These are phyloP conservation scores for Colletotrichum cordylinicola DNA, from an alignment of 2,329 filamentous ascomycete genomes.

Conservation along the genomic window DNA sequence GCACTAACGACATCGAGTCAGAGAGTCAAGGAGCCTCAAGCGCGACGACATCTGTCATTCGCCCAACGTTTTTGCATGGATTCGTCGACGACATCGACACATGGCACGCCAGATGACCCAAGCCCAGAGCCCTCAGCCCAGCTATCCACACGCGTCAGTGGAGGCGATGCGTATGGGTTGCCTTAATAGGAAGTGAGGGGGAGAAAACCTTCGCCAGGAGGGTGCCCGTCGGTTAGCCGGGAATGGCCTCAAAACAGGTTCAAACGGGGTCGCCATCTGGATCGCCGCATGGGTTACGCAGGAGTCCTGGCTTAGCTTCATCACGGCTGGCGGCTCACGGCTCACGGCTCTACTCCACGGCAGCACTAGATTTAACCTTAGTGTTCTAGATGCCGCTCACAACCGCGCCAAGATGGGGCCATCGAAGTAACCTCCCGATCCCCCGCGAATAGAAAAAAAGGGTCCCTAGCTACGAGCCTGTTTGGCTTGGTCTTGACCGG, in stretches of 20 bases:
- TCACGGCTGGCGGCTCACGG: neutral
- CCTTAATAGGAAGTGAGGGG: neutral
- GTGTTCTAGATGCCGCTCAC: neutral
- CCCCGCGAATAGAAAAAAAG: neutral
- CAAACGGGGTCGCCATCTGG: neutral
- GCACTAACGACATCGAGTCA: conserved; percentile 2
- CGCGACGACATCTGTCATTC: conserved; percentile 13
- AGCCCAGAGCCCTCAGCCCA: neutral
- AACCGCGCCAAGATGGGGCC: neutral
- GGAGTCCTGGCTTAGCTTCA: neutral
- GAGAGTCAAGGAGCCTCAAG: neutral
- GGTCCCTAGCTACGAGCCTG: neutral
- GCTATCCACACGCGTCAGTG: neutral
- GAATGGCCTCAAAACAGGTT: neutral
- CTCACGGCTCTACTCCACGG: neutral
- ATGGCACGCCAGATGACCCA: neutral
- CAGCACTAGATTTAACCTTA: conserved; percentile 3
- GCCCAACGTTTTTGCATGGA: neutral
- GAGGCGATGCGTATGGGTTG: neutral
- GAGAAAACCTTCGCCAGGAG: conserved; percentile 14
- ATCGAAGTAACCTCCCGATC: neutral
- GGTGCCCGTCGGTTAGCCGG: neutral
- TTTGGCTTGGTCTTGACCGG: neutral
- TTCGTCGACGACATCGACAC: neutral
- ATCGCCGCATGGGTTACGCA: conserved; percentile 13